phyloP scores from a whole-genome alignment of 2,329 filamentous ascomycete species.

The Penicillium occitanis region DNA sequence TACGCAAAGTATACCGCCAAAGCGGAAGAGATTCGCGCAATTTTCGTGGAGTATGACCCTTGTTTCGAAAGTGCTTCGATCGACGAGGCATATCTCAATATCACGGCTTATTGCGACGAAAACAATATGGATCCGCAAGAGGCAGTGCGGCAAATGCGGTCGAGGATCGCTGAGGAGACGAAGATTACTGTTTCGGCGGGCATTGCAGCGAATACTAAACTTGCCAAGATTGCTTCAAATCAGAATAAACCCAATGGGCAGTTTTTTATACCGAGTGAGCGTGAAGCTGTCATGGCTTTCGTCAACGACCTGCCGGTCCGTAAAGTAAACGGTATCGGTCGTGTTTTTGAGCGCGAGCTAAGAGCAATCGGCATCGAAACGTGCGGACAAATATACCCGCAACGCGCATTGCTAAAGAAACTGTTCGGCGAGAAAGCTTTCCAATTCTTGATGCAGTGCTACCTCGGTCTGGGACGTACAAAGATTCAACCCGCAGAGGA shows the following conservation, averaged over 20 bases:
- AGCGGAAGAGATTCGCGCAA: conserved; percentile 78
- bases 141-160: conserved; percentile 73
- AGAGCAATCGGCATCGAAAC: conserved; percentile 82
- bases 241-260: conserved; percentile 97
- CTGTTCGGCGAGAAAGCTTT: conserved; percentile 92
- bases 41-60: conserved; percentile 84
- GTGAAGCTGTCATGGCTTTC: conserved; percentile 75
- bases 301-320: conserved; percentile 80
- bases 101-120: conserved; percentile 77
- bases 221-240: conserved; percentile 95
- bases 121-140: conserved; percentile 69
- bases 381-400: conserved; percentile 80
- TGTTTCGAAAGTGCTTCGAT: conserved; percentile 91
- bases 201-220: conserved; percentile 86
- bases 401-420: conserved; percentile 69
- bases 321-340: conserved; percentile 92
- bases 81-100: conserved; percentile 94
- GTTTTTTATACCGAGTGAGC: conserved; percentile 70
- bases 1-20: conserved; percentile 91
- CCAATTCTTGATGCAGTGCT: conserved; percentile 78
- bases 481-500: conserved; percentile 82
- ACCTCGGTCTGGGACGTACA: conserved; percentile 83
- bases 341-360: conserved; percentile 88
- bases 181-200: conserved; percentile 90
- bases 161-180: conserved; percentile 71